These are phyloP conservation scores for Saccharomycopsis oosterbeekiorum DNA, from an alignment of 805 yeast genomes.

Conservation along the genomic window DNA sequence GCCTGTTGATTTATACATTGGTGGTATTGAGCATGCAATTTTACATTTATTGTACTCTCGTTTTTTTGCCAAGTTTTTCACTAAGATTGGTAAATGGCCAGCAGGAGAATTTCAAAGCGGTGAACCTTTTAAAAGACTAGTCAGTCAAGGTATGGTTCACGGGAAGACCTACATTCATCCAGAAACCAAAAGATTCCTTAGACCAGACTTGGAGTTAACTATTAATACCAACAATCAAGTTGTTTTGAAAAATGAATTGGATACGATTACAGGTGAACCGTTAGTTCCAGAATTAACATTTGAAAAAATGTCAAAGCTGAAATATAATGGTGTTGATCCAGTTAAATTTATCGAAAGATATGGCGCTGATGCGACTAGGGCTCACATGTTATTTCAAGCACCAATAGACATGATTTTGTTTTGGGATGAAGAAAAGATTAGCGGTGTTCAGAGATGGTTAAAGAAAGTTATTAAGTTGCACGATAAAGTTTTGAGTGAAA, in stretches of 20 bases:
- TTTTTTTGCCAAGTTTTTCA: slow-evolving; percentile 73
- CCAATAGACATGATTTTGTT: slow-evolving; percentile 72
- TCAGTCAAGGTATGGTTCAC: slow-evolving; percentile 98
- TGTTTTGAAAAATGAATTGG: slow-evolving; percentile 18
- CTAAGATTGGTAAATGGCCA: slow-evolving; percentile 57
- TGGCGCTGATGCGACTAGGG: slow-evolving; percentile 93
- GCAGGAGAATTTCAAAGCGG: slow-evolving; percentile 39
- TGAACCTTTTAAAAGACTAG: slow-evolving; percentile 73
- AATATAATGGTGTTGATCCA: slow-evolving; percentile 92
- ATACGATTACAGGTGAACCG: slow-evolving; percentile 44
- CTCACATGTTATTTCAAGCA: slow-evolving; percentile 87
- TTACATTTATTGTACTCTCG: slow-evolving; percentile 81
- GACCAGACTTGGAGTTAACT: slow-evolving; percentile 60
- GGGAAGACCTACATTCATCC: slow-evolving; percentile 79
- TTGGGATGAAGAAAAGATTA: slow-evolving; percentile 86
- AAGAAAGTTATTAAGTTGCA: slow-evolving; percentile 1
- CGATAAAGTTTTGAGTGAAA: background rate
- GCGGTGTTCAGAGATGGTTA: slow-evolving; percentile 85
- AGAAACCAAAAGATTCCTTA: slow-evolving; percentile 59
- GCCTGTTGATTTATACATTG: slow-evolving; percentile 88
- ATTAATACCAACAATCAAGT: slow-evolving; percentile 23
- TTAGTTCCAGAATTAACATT: slow-evolving; percentile 43
- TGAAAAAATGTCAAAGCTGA: slow-evolving; percentile 96
- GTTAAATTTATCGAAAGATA: slow-evolving; percentile 57
- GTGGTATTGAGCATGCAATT: slow-evolving; percentile 97